Conservation (phyloP, 345 rosid genomes). For the Arabidopsis suecica region DNA sequence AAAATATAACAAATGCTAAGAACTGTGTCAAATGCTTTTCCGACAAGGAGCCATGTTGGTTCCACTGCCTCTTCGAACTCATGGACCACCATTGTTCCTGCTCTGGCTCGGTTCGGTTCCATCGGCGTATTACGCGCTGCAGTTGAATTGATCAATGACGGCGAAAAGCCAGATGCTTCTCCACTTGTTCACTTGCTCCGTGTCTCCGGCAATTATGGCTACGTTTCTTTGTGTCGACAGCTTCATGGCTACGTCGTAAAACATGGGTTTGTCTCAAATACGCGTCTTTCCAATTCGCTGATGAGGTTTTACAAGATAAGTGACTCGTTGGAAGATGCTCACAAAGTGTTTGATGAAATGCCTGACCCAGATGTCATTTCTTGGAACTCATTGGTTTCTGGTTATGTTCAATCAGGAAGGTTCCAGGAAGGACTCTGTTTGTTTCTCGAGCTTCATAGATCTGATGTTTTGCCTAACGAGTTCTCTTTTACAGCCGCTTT, state of each 20-base stretch:
- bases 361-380: conserved; percentile 69
- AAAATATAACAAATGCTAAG: conserved; percentile 44
- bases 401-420: conserved; percentile 58
- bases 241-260: conserved; percentile 61
- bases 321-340: conserved; percentile 51
- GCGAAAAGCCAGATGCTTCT: conserved; percentile 49
- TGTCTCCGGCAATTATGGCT: conserved; percentile 55
- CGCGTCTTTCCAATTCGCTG: conserved; percentile 62
- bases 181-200: conserved; percentile 60
- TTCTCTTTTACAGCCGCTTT: conserved; percentile 71
- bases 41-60: conserved; percentile 24
- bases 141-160: conserved; percentile 46
- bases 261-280: conserved; percentile 66
- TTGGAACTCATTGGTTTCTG: conserved; percentile 79
- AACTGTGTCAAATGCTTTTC: conserved; percentile 26
- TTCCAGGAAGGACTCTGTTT: conserved; percentile 54
- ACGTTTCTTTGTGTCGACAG: conserved; percentile 56
- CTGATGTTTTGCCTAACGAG: conserved; percentile 53
- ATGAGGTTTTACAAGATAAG: conserved; percentile 50
- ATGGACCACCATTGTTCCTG: conserved; percentile 40
- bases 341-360: conserved; percentile 74
- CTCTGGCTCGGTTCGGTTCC: conserved; percentile 43
- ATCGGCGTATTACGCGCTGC: conserved; percentile 42
- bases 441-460: conserved; percentile 62
- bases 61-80: conserved; percentile 24